Percentiles rank a stretch among this genome's conserved stretches.
Evolutionary conservation across 306 rosid genomes (phyloP).

Genomic region (Ziziphus jujuba): DNA sequence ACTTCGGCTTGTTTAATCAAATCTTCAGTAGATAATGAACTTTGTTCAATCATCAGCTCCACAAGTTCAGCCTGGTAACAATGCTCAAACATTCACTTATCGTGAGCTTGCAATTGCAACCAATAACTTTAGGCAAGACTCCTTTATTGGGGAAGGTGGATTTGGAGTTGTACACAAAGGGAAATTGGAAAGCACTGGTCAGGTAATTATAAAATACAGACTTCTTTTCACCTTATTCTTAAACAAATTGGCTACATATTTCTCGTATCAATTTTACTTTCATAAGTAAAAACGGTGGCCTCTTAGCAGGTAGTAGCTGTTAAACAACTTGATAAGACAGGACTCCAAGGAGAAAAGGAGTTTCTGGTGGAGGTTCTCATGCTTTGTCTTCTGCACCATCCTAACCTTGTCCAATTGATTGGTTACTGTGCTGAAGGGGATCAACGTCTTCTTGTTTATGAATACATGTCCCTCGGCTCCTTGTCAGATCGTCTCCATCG

Average conservation of each 20-base stretch:
- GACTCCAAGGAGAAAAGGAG: conserved; percentile 70
- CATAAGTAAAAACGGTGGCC: background rate
- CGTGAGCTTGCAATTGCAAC: conserved; percentile 71
- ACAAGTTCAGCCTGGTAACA: conserved; percentile 8
- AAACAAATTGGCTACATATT: background rate
- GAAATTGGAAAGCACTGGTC: conserved; percentile 17
- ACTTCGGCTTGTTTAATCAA: background rate
- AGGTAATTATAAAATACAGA: conserved; percentile 33
- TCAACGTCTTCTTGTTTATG: conserved; percentile 75
- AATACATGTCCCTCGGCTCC: conserved; percentile 64
- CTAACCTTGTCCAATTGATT: conserved; percentile 65
- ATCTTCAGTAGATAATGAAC: background rate
- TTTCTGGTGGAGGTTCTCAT: conserved; percentile 66
- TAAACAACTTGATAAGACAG: conserved; percentile 56
- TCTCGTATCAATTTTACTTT: background rate
- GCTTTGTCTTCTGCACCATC: conserved; percentile 60
- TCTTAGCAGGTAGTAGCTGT: conserved; percentile 55
- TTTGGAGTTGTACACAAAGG: conserved; percentile 79
- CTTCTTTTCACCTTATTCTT: background rate
- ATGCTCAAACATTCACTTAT: conserved; percentile 45
- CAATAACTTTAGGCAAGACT: conserved; percentile 49
- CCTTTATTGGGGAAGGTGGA: conserved; percentile 68
- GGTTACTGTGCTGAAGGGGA: conserved; percentile 73
- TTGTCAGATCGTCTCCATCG: conserved; percentile 70
- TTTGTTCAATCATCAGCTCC: conserved; percentile 14